Evolutionary conservation across 2,329 filamentous ascomycete genomes (phyloP).

Genomic region (Pseudogymnoascus verrucosus): DNA sequence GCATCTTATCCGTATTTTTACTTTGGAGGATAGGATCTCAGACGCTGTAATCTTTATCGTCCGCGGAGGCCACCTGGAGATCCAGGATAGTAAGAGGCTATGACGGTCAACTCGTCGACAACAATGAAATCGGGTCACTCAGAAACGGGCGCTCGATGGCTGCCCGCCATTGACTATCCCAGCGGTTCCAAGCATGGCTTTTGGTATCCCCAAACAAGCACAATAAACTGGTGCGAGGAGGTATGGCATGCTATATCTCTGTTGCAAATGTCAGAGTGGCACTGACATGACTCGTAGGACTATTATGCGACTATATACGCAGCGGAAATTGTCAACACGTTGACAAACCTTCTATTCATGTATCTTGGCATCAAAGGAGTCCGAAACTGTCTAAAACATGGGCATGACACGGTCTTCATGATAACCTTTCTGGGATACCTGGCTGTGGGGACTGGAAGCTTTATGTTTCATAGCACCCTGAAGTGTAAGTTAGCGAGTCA

Average conservation of each 20-base stretch:
- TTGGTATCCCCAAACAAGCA: constrained; percentile 65
- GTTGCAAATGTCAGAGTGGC: constrained; percentile 9
- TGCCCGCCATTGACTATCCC: constrained; percentile 21
- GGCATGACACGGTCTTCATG: constrained; percentile 68
- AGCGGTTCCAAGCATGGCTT: constrained; percentile 38
- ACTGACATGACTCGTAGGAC: constrained; percentile 42
- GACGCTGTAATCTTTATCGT: not conserved
- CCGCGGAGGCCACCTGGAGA: not conserved
- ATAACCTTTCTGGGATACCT: constrained; percentile 46
- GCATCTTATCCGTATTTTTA: constrained; percentile 5
- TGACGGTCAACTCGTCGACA: constrained; percentile 4
- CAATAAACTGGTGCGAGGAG: constrained; percentile 76
- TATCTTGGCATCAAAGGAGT: constrained; percentile 70
- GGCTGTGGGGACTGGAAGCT: constrained; percentile 31
- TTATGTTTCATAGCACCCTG: constrained; percentile 34
- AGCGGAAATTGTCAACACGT: constrained; percentile 69
- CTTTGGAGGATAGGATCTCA: not conserved
- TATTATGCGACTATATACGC: constrained; percentile 68
- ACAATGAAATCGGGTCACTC: not conserved
- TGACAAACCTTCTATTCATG: constrained; percentile 78
- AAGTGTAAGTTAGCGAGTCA: constrained; percentile 28
- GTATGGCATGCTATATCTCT: constrained; percentile 31
- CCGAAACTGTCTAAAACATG: constrained; percentile 60
- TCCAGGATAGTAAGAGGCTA: not conserved
- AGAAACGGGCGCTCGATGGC: constrained; percentile 1